Evolutionary conservation across 2,329 filamentous ascomycete species (phyloP), one percentile per base, ranked within the genome.

Genomic region (Aspergillus pseudonomiae): DNA sequence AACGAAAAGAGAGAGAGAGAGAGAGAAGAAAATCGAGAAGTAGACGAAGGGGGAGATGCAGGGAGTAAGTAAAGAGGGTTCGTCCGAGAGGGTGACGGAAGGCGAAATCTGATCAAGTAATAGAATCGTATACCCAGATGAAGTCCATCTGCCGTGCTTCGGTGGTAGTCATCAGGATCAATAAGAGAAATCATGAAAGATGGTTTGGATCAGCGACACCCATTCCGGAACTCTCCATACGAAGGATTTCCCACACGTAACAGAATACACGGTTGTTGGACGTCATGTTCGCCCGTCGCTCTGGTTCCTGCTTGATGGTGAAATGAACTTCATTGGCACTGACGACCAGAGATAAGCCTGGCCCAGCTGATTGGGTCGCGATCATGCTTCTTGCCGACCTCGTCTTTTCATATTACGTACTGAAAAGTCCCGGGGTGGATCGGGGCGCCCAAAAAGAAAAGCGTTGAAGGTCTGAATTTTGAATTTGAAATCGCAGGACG

Each of bases 351-450:
- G 75, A 77, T 77, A 77, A 77, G 74, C 36, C 19, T 48, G 19
- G 9, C 6, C 16, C 12, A 50, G 30, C 65, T 76, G 72, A 77
- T 77, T 78, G 75, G 75, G 43, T 53, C 60, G 59, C 32, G 50
- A 41, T 57, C 57, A 64, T 64, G 55, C 66, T 53, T 61, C 60
- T 57, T 63, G 64, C 65, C 63, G 63, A 61, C 48, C 61, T 56
- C 63, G 63, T 64, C 66, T 65, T 36, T 55, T 70, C 57, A 62
- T 67, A 76, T 77, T 77, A 77, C 75, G 74, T 76, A 76, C 71
- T 67, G 66, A 60, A 63, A 64, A 41, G n/a, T n/a, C 41, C 45
- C 11, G n/a, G 14, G 36, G 56, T 61, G 58, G 58, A 60, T 60
- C 59, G 24, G 24, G 19, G 24, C 24, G 4, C 52, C 28, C 28